Evolutionary conservation across 345 rosid species (phyloP), one percentile per base, ranked within the genome.

Genomic region (Pelargonium nanum): DNA sequence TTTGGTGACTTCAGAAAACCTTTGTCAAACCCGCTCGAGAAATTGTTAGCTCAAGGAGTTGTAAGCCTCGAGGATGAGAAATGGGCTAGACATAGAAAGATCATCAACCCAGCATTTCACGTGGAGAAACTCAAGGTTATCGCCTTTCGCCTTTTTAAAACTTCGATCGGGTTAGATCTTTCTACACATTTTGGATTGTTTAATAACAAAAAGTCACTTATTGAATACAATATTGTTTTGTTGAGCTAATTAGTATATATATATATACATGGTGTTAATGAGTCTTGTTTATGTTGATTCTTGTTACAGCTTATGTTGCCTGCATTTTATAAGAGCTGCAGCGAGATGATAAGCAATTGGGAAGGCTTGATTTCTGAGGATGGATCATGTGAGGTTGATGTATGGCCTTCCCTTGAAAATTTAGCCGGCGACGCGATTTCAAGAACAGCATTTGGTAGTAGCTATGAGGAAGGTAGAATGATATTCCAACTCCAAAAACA

Each of bases 361-460:
- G 73, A 74, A 32, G 24, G 30, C 19, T 4, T 61, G 53, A 22
- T 68, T 3, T 15, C 56, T 0, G 19, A 12, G 0, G 44, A 64
- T 8, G 69, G 64, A 23, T 26, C 70, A 0, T n/a, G 40, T 12
- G 83, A 78, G 67, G 2, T 78, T 0, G 79, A 81, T 60, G 63
- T 70, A 26, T 75, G 79, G 77, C 79, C 82, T 17, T 22, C 63
- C 54, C 66, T 82, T n/a, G 72, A 62, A 53, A 51, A 62, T 32
- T 60, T 82, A 53, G 65, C 84, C 0, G 59, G 82, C 0, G 84
- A 82, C 53, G 73, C 61, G 4, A 82, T 82, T 62, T 72, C 87
- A 10, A 52, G 80, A 59, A 70, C 78, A 74, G 61, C 20, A 34
- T 70, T 70, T 45, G 65, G 74, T 1, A 64, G 68, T 24, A 55